A percentile compares a stretch with the other conserved stretches of the same genome.
These are phyloP conservation scores for Naegleria lovaniensis DNA, from an alignment of 208 protist species.

Conservation along the genomic window DNA sequence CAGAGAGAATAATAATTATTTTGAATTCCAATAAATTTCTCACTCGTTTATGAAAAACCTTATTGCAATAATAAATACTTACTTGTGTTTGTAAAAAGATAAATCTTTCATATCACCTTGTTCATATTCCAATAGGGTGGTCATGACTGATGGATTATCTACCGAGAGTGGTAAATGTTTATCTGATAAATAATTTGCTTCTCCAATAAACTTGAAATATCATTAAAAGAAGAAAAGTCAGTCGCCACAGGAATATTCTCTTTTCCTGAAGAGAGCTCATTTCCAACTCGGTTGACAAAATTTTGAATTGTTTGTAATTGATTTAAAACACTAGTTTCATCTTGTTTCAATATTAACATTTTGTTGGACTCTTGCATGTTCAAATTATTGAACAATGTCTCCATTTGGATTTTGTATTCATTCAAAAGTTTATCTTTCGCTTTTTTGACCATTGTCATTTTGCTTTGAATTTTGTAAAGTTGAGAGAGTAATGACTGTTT, in stretches of 20 bases:
- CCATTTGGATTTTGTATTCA: neutral
- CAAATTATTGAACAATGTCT: neutral
- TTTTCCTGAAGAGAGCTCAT: neutral
- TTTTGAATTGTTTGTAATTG: neutral
- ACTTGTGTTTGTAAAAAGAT: neutral
- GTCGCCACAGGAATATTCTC: neutral
- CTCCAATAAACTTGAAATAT: neutral
- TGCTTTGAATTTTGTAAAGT: neutral
- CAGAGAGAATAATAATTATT: too few species aligned
- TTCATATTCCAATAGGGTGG: neutral
- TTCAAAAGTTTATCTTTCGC: neutral
- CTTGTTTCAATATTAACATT: neutral
- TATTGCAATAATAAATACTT: neutral
- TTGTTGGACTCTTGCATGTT: neutral
- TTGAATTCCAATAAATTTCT: too few species aligned
- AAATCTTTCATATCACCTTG: neutral
- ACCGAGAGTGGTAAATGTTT: neutral
- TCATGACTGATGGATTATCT: neutral
- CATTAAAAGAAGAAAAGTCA: neutral
- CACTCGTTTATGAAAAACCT: too few species aligned
- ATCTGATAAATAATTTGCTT: neutral
- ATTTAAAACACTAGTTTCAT: neutral
- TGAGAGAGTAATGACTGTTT: neutral
- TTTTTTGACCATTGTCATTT: neutral
- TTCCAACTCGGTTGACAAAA: neutral